Percentiles rank a stretch among this genome's conserved stretches.
Evolutionary conservation across 768 basidiomycete genomes (phyloP).

Genomic region (Gelatoporia subvermispora): DNA sequence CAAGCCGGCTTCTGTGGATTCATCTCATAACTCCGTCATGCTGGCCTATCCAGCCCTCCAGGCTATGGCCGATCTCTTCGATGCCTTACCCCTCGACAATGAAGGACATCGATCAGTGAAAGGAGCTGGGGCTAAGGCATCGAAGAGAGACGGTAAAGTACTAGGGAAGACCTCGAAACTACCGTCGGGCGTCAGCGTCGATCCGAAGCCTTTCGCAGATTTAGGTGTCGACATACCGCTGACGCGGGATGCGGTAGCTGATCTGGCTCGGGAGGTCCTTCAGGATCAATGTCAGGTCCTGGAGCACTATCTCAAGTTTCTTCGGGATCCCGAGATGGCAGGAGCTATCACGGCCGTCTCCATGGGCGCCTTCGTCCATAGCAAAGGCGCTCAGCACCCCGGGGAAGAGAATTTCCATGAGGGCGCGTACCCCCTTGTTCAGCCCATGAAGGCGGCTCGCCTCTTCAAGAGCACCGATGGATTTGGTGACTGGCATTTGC

Average conservation of each 20-base stretch:
- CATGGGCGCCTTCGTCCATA: not conserved
- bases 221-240: slow-evolving; percentile 26
- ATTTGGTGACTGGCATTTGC: slow-evolving; percentile 61
- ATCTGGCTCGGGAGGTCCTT: slow-evolving; percentile 13
- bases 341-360: not conserved
- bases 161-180: slow-evolving; percentile 14
- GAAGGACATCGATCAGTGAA: not conserved
- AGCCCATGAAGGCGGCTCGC: slow-evolving; percentile 55
- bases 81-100: not conserved
- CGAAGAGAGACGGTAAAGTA: not conserved
- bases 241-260: slow-evolving; percentile 14
- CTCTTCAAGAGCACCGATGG: slow-evolving; percentile 55
- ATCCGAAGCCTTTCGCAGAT: slow-evolving; percentile 26
- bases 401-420: not conserved
- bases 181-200: slow-evolving; percentile 10
- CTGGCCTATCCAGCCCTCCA: not conserved
- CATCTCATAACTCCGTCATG: not conserved
- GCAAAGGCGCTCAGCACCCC: too few species aligned
- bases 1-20: not conserved
- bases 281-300: not conserved
- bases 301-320: slow-evolving; percentile 3
- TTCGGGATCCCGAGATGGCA: not conserved
- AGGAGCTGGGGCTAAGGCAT: not conserved
- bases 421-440: slow-evolving; percentile 40
- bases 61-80: not conserved